phyloP scores from a whole-genome alignment of 2,329 filamentous ascomycete genomes.

The Dryadomyces quercus-mongolicae region DNA sequence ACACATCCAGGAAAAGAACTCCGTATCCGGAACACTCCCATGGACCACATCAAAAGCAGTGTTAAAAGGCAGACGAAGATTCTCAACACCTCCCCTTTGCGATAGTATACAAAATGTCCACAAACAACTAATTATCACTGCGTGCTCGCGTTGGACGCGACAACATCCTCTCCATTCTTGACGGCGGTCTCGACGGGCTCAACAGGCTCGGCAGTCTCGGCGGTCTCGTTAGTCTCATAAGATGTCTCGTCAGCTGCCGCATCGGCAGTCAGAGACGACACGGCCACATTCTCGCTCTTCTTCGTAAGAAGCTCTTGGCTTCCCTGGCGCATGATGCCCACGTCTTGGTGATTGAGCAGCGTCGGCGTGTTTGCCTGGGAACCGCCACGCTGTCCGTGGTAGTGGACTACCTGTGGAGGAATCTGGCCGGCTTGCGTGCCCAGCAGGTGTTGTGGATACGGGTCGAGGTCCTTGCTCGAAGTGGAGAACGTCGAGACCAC shows the following conservation, averaged over 20 bases:
- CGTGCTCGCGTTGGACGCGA: no score
- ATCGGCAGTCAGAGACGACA: not conserved
- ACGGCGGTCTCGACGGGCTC: no score
- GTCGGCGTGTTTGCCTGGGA: slow-evolving; percentile 56
- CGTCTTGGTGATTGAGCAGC: slow-evolving; percentile 37
- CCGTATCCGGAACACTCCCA: not conserved
- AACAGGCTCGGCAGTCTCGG: not conserved
- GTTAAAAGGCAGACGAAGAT: no score
- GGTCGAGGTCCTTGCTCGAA: slow-evolving; percentile 56
- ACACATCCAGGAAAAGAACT: not conserved
- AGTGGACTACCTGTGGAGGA: slow-evolving; percentile 54
- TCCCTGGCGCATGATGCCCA: slow-evolving; percentile 30
- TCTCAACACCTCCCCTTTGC: not conserved
- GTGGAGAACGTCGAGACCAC: slow-evolving; percentile 59
- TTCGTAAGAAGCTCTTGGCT: slow-evolving; percentile 32
- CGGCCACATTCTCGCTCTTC: slow-evolving; percentile 23
- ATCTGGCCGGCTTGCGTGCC: slow-evolving; percentile 50
- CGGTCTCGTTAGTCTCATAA: not conserved
- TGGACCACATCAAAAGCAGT: no score
- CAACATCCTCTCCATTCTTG: no score
- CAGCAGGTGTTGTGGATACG: slow-evolving; percentile 53
- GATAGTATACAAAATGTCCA: slow-evolving; percentile 1
- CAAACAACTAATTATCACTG: not conserved
- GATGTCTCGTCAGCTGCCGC: not conserved
- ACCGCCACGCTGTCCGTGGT: slow-evolving; percentile 54